Percentiles rank a stretch among this genome's conserved stretches.
Evolutionary conservation across 345 rosid species (phyloP).

Genomic region (Trapa bicornis): DNA sequence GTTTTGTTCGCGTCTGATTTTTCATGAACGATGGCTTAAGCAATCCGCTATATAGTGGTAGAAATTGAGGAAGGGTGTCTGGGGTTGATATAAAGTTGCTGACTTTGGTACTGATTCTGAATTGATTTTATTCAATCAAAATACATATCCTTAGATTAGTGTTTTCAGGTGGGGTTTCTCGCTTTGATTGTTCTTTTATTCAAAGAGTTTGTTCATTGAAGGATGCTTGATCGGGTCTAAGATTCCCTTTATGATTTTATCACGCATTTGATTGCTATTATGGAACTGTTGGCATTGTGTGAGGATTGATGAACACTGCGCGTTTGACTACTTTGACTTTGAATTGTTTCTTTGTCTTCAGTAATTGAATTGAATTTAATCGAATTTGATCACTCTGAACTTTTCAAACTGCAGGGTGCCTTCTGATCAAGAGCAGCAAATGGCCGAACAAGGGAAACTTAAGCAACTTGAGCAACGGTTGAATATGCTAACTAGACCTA

Average conservation of each 20-base stretch:
- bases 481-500: constrained; percentile 62
- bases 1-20: not conserved
- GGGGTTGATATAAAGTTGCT: not conserved
- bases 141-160: not conserved
- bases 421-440: not conserved
- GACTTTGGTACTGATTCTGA: not conserved
- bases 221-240: too few species aligned
- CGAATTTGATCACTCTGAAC: not conserved
- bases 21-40: not conserved
- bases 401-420: not conserved
- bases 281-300: not conserved
- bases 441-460: constrained; percentile 39
- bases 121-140: not conserved
- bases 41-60: not conserved
- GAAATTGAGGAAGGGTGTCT: constrained; percentile 5
- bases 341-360: not conserved
- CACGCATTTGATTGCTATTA: not conserved
- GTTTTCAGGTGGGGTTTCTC: not conserved
- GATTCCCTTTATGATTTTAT: too few species aligned
- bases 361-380: not conserved
- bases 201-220: too few species aligned
- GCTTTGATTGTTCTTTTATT: not conserved
- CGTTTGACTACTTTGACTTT: not conserved
- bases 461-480: constrained; percentile 24
- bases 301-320: not conserved